These are phyloP conservation scores for Claviceps pazoutovae DNA, from an alignment of 2,329 filamentous ascomycete species.

Conservation along the genomic window DNA sequence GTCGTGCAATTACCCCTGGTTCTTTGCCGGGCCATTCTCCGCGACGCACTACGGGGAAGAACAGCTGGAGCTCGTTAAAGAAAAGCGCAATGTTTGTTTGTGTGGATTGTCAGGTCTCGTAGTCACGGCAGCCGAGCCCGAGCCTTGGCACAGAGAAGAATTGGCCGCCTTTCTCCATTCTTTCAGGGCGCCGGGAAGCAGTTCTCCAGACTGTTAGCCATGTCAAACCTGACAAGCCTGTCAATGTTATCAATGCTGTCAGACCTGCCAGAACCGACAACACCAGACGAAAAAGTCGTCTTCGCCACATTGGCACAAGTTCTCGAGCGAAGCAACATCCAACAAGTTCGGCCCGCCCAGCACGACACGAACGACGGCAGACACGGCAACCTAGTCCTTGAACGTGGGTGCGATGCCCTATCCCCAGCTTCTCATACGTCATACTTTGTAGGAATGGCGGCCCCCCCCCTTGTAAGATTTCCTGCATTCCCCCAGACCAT, in stretches of 20 bases:
- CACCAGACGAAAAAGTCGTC: neutral
- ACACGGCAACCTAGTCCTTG: neutral
- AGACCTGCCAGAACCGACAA: too few relatives aligned
- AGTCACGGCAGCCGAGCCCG: neutral
- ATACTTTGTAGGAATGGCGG: slow-evolving; percentile 8
- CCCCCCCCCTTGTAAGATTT: neutral
- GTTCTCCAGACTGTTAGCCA: too few relatives aligned
- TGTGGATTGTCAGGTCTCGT: neutral
- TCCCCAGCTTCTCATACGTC: slow-evolving; percentile 6
- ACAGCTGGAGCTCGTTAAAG: too few relatives aligned
- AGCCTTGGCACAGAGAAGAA: neutral
- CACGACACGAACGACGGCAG: neutral
- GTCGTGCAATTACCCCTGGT: too few relatives aligned
- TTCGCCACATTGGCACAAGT: neutral
- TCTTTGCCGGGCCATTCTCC: too few relatives aligned
- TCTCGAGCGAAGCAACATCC: neutral
- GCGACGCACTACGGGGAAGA: too few relatives aligned
- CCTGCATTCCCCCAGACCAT: slow-evolving; percentile 2
- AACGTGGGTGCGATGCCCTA: neutral
- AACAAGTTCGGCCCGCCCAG: neutral
- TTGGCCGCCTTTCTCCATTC: neutral
- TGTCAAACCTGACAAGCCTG: too few relatives aligned
- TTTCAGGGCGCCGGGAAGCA: neutral
- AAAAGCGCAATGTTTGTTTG: too few relatives aligned
- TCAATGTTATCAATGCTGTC: too few relatives aligned